phyloP scores from a whole-genome alignment of 2,329 filamentous ascomycete species.

The Fusarium vanettenii region DNA sequence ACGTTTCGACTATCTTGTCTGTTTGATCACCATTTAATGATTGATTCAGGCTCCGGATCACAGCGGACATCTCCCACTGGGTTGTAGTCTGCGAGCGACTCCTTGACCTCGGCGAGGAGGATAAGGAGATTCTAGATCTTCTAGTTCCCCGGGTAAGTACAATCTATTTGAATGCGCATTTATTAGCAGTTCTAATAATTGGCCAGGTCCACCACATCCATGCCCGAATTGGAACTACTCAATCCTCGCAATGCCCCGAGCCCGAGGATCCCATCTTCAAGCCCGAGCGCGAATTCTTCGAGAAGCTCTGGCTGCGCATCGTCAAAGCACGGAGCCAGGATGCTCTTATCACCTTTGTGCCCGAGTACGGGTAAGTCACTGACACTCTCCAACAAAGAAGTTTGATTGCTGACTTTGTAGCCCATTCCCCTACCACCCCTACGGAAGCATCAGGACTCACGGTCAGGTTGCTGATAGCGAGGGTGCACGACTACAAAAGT shows the following conservation, averaged over 20 bases:
- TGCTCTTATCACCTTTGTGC: background rate
- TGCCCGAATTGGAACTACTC: background rate
- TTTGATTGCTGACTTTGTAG: background rate
- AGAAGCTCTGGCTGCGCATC: background rate
- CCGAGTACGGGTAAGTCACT: background rate
- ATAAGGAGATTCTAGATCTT: background rate
- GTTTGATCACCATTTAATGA: too few relatives aligned
- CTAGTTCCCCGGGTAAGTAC: background rate
- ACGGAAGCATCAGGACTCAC: background rate
- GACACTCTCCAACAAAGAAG: too few relatives aligned
- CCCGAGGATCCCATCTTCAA: background rate
- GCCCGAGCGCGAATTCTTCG: background rate
- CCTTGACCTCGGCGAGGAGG: background rate
- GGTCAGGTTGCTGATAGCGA: background rate
- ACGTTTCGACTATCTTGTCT: fast-evolving
- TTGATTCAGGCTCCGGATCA: background rate
- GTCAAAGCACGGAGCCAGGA: background rate
- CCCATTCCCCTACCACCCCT: background rate
- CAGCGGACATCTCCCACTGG: background rate
- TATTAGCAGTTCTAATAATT: background rate
- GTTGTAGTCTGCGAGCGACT: background rate
- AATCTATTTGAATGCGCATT: background rate
- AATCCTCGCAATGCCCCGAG: background rate
- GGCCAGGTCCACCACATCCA: background rate
- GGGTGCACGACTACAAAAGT: background rate